Evolutionary conservation across 352 stramenopile genomes (phyloP).

Genomic region (Globisporangium spiculum): DNA sequence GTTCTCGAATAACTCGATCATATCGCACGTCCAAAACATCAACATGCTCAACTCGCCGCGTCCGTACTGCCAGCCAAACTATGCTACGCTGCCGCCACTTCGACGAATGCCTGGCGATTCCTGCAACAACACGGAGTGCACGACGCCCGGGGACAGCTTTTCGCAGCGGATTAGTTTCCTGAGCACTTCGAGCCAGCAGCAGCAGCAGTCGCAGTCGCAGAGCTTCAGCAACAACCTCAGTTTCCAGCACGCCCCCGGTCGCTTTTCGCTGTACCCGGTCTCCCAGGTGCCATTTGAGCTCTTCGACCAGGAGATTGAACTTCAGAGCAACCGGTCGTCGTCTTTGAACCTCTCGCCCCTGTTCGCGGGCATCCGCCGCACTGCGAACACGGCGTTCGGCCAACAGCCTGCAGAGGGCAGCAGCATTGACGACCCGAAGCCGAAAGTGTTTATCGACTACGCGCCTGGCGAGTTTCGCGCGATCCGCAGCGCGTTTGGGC

Average conservation of each 20-base stretch:
- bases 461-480: conserved; percentile 60
- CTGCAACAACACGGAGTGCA: conserved; percentile 5
- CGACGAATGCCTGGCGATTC: conserved; percentile 6
- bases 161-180: conserved; percentile 12
- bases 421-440: conserved; percentile 43
- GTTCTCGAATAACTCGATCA: conserved; percentile 41
- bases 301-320: conserved; percentile 73
- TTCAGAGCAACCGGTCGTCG: conserved; percentile 45
- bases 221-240: conserved; percentile 5
- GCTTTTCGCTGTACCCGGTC: conserved; percentile 64
- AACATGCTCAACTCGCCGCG: conserved; percentile 44
- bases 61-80: conserved; percentile 38
- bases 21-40: conserved; percentile 44
- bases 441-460: conserved; percentile 79
- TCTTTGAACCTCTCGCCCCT: conserved; percentile 32
- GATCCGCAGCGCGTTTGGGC: conserved; percentile 55
- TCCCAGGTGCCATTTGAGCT: conserved; percentile 75
- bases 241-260: conserved; percentile 15
- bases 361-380: conserved; percentile 48
- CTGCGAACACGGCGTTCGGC: conserved; percentile 34
- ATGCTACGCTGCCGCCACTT: neutral
- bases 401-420: conserved; percentile 14
- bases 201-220: neutral
- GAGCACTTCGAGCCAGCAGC: conserved; percentile 8
- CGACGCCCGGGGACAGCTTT: conserved; percentile 8